Evolutionary conservation across 2,329 filamentous ascomycete genomes (phyloP).

Genomic region (Penicillium sp.): DNA sequence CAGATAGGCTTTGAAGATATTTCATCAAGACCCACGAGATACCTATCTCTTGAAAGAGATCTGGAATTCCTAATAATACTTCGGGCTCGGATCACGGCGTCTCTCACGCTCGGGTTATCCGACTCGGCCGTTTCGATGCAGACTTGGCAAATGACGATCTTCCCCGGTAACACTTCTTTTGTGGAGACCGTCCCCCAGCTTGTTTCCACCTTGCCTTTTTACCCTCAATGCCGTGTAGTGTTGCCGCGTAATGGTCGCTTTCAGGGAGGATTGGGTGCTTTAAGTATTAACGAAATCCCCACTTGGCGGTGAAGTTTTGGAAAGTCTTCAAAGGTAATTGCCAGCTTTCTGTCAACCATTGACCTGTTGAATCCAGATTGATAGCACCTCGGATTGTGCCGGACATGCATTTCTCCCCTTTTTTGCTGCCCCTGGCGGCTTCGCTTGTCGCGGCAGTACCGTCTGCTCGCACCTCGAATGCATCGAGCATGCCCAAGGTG

Average conservation of each 20-base stretch:
- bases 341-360: background rate
- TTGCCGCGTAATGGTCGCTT: background rate
- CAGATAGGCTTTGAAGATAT: too few relatives aligned
- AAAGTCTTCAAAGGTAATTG: background rate
- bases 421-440: slow-evolving; percentile 10
- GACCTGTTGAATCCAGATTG: background rate
- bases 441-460: slow-evolving; percentile 7
- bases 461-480: background rate
- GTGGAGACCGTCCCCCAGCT: background rate
- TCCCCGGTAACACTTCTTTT: background rate
- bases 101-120: background rate
- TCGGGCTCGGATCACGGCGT: too few relatives aligned
- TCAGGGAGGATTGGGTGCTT: background rate
- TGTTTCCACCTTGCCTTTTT: background rate
- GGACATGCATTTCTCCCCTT: slow-evolving; percentile 4
- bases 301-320: background rate
- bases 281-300: background rate
- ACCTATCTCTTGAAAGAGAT: background rate
- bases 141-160: background rate
- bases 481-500: slow-evolving; percentile 14
- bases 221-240: background rate
- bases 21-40: too few relatives aligned
- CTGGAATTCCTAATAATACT: background rate
- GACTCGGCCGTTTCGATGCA: background rate
- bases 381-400: background rate